Evolutionary conservation across 1,284 basidiomycete species (phyloP), one percentile per base, ranked within the genome.

Genomic region (Trametes hirsuta): DNA sequence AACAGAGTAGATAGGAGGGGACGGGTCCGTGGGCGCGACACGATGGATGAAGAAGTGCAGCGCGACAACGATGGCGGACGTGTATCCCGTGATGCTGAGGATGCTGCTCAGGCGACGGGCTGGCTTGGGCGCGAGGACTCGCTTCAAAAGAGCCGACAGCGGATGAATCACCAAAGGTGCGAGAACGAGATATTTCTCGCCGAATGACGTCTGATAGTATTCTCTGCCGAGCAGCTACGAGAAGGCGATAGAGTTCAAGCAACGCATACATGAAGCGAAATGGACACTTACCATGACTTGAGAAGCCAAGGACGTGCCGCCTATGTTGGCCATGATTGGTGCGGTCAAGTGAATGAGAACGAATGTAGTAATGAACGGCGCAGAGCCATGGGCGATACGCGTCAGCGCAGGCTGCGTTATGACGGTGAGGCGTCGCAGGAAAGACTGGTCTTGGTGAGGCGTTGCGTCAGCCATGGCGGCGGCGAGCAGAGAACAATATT

Each of bases 171-270:
- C 74, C 30, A 93, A 74, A 3, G 90, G 89, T 2, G 76, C 75
- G 22, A 88, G 72, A 8, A 92, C 75, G 6, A 92, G 81, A 55
- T 83, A 84, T 46, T 77, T 81, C 71, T 93, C 89, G 45, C 82
- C 83, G 53, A 86, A 80, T 0, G 75, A 47, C 0, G 86, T 88
- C 71, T 92, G 89, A 70, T 93, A 92, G 74, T 91, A 91, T 73
- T 92, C 91, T 48, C 90, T 77, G 11, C 90, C 89, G 42, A 60
- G 55, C 18, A 62, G 42, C 59, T 62, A 53, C 14, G 9, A 39
- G 18, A 8, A 51, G 30, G 47, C 39, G 15, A 25, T 48, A 39
- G 3, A 6, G 55, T 6, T 24, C 2, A 37, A 21, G 40, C 42
- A 25, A 51, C 36, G 12, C 22, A 50, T 30, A 30, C 30, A 41